phyloP scores from a whole-genome alignment of 2,329 filamentous ascomycete genomes.

The Ramularia endophylla region DNA sequence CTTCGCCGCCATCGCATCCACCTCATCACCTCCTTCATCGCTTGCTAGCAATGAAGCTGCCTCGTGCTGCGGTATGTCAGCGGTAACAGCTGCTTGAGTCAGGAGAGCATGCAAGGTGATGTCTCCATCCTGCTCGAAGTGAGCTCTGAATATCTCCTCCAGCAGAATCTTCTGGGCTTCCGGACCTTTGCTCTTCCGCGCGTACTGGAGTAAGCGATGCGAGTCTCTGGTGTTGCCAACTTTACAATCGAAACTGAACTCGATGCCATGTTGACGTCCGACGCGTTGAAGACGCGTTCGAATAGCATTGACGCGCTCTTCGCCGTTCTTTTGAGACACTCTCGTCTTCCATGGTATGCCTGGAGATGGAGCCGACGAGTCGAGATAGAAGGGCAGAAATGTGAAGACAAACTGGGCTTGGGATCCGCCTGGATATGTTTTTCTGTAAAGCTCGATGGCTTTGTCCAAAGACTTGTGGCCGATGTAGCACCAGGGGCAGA shows the following conservation, averaged over 20 bases:
- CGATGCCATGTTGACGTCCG: slow-evolving; percentile 30
- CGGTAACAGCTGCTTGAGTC: slow-evolving; percentile 16
- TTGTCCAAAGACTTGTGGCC: slow-evolving; percentile 35
- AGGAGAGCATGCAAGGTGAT: slow-evolving; percentile 25
- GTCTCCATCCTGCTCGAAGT: slow-evolving; percentile 31
- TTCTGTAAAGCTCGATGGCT: slow-evolving; percentile 36
- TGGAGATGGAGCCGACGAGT: slow-evolving; percentile 16
- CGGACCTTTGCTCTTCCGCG: slow-evolving; percentile 10
- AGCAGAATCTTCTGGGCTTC: slow-evolving; percentile 17
- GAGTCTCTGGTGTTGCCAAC: slow-evolving; percentile 33
- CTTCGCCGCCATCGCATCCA: slow-evolving; percentile 9
- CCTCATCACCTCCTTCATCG: slow-evolving; percentile 7
- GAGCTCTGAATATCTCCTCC: slow-evolving; percentile 26
- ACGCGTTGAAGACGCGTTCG: slow-evolving; percentile 25
- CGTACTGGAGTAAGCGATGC: slow-evolving; percentile 31
- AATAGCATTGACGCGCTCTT: slow-evolving; percentile 25
- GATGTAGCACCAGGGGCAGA: slow-evolving; percentile 33
- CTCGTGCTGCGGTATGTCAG: slow-evolving; percentile 17
- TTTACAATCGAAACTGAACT: slow-evolving; percentile 30
- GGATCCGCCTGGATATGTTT: slow-evolving; percentile 35
- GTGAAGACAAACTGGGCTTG: slow-evolving; percentile 32
- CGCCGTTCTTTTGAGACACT: slow-evolving; percentile 16
- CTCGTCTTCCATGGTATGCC: slow-evolving; percentile 9
- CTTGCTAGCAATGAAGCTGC: slow-evolving; percentile 7
- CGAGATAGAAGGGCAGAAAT: slow-evolving; percentile 37